phyloP scores from a whole-genome alignment of 2,329 filamentous ascomycete species.

The Pseudohalonectria lignicola region DNA sequence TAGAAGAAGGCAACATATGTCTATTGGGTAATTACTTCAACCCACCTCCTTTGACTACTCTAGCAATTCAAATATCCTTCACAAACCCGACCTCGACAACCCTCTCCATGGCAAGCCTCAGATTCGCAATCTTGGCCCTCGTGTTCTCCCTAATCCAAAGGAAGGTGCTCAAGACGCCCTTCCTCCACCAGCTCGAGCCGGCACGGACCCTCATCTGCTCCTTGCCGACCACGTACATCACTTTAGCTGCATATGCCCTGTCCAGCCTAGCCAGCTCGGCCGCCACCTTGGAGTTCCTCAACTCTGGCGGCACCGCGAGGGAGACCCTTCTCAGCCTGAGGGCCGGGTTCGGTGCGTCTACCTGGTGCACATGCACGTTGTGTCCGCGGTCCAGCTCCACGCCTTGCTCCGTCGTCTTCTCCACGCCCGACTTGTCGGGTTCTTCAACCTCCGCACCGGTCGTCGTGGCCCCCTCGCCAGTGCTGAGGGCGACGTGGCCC shows the following conservation, averaged over 20 bases:
- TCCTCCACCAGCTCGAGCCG: constrained; percentile 29
- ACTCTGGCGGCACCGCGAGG: neutral
- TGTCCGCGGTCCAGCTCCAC: too few relatives aligned
- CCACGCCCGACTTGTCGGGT: neutral
- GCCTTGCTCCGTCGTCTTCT: too few relatives aligned
- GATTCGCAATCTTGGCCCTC: constrained; percentile 50
- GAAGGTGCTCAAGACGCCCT: constrained; percentile 38
- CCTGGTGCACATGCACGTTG: neutral
- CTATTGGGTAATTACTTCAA: too few relatives aligned
- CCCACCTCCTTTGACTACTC: too few relatives aligned
- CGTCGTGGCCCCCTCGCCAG: neutral
- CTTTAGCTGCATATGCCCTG: constrained; percentile 32
- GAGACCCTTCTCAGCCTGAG: neutral
- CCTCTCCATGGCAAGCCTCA: constrained; percentile 44
- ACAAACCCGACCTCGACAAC: constrained; percentile 58
- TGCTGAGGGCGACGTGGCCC: neutral
- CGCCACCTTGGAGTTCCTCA: constrained; percentile 13
- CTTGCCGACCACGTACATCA: constrained; percentile 47
- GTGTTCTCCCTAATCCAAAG: constrained; percentile 54
- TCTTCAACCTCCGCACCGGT: neutral
- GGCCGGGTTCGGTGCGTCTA: neutral
- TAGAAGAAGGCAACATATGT: too few relatives aligned
- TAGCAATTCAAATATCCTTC: constrained; percentile 41
- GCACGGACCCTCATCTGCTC: constrained; percentile 41
- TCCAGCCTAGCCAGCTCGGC: constrained; percentile 33